Evolutionary conservation across 768 basidiomycete species (phyloP), one percentile per base, ranked within the genome.

Genomic region (Floccularia luteovirens): DNA sequence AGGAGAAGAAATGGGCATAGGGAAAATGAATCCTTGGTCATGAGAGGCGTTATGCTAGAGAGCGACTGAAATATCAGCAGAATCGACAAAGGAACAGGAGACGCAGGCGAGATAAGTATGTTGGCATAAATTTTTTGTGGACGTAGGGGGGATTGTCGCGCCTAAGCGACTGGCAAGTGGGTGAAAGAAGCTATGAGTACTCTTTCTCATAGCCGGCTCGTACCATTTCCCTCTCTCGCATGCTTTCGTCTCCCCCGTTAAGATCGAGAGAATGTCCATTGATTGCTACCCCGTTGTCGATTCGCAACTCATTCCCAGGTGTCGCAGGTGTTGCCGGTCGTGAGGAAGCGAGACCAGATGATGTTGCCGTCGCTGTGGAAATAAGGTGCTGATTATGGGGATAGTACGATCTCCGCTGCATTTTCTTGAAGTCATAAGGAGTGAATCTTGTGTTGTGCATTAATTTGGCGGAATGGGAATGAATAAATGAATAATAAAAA

Each of bases 331-430:
- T 90, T 13, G 71, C 79, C 10, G 86, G 86, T 43, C 86, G 74
- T 38, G 86, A 88, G 4, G 81, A 73, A 11, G 72, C 73, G 24
- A 80, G 57, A 2, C 81, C 84, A 11, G 79, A 79, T 1, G 83
- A 82, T 17, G 85, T 85, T 2, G 75, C 81, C 0, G 84, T 85
- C 12, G 79, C 83, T 3, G 85, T 88, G 22, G 82, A 75, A 10
- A 74, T 69, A 39, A 79, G 67, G 3, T 82, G 79, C 47, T 85
- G 87, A 56, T 86, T 89, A 37, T 82, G 78, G 7, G 87, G 87
- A 59, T 90, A 94, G 54, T 96, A 93, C 16, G 90, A 90, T 47
- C 88, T 82, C 25, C 92, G 78, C 54, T 83, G 80, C 80, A 88
- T 91, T 61, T 82, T 85, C 63, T 82, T 83, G 61, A 90, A 94